Conservation (phyloP, 1,139 yeast species). For the Pneumocystis canis region DNA sequence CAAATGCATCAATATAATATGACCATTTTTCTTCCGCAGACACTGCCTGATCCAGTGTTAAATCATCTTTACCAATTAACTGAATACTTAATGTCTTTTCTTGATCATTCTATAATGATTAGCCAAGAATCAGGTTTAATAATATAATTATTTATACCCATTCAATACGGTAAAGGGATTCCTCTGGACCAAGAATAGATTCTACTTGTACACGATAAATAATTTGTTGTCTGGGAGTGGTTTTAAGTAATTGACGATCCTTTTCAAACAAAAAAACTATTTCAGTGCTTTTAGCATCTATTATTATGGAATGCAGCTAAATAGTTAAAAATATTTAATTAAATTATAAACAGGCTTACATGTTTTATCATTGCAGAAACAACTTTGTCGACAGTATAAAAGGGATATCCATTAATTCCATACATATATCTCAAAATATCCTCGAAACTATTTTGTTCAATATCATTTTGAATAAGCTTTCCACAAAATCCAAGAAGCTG, state of each 20-base stretch:
- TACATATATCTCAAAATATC: conserved; percentile 91
- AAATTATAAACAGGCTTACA: conserved; percentile 6
- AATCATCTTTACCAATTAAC: conserved; percentile 73
- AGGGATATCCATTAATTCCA: conserved; percentile 79
- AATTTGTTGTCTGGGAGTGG: conserved; percentile 73
- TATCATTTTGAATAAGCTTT: conserved; percentile 70
- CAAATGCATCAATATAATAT: conserved; percentile 79
- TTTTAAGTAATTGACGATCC: conserved; percentile 44
- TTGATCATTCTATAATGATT: conserved; percentile 27
- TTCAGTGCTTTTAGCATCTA: conserved; percentile 73
- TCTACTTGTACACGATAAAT: conserved; percentile 80
- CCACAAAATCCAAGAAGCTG: conserved; percentile 64
- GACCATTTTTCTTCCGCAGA: conserved; percentile 74
- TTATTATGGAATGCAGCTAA: conserved; percentile 51
- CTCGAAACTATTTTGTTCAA: conserved; percentile 92
- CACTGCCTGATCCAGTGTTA: conserved; percentile 66
- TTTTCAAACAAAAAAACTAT: conserved; percentile 66
- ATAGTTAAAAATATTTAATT: not conserved
- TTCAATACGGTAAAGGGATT: conserved; percentile 79
- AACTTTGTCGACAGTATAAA: conserved; percentile 87
- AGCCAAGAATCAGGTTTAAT: not conserved
- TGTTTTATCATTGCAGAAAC: conserved; percentile 83
- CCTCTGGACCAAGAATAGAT: conserved; percentile 65
- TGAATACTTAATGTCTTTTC: conserved; percentile 52
- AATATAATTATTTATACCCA: conserved; percentile 26